phyloP scores from a whole-genome alignment of 73 alveolate genomes.

The Halteria grandinella region DNA sequence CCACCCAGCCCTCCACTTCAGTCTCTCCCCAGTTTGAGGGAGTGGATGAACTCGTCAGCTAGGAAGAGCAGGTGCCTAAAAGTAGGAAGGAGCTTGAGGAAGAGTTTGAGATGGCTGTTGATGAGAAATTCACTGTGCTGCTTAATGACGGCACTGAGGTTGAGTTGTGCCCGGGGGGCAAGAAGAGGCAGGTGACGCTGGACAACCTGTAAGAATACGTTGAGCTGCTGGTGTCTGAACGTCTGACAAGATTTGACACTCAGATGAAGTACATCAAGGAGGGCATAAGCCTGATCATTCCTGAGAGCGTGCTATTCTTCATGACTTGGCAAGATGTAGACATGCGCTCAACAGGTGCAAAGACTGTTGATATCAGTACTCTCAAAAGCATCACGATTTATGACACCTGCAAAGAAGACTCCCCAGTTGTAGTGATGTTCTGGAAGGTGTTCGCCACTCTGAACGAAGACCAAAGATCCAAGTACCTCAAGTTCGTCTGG shows the following conservation, averaged over 20 bases:
- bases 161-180: constrained; percentile 70
- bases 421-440: constrained; percentile 43
- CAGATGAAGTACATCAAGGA: constrained; percentile 67
- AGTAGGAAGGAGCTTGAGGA: too few relatives aligned
- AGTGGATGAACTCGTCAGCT: too few relatives aligned
- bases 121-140: constrained; percentile 62
- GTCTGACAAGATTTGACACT: constrained; percentile 67
- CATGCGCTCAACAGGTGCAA: constrained; percentile 73
- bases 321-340: constrained; percentile 85
- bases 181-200: constrained; percentile 58
- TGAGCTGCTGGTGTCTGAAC: constrained; percentile 60
- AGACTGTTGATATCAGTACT: constrained; percentile 69
- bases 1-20: too few relatives aligned
- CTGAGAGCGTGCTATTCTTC: constrained; percentile 64
- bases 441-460: constrained; percentile 74
- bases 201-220: constrained; percentile 61
- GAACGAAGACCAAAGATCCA: constrained; percentile 61
- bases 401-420: constrained; percentile 27
- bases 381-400: constrained; percentile 70
- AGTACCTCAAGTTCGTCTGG: constrained; percentile 74
- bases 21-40: too few relatives aligned
- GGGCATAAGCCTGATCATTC: constrained; percentile 74
- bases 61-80: too few relatives aligned
- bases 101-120: constrained; percentile 19
- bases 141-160: constrained; percentile 77